Evolutionary conservation across 2,329 filamentous ascomycete species (phyloP).

Genomic region (Aspergillus awamori): DNA sequence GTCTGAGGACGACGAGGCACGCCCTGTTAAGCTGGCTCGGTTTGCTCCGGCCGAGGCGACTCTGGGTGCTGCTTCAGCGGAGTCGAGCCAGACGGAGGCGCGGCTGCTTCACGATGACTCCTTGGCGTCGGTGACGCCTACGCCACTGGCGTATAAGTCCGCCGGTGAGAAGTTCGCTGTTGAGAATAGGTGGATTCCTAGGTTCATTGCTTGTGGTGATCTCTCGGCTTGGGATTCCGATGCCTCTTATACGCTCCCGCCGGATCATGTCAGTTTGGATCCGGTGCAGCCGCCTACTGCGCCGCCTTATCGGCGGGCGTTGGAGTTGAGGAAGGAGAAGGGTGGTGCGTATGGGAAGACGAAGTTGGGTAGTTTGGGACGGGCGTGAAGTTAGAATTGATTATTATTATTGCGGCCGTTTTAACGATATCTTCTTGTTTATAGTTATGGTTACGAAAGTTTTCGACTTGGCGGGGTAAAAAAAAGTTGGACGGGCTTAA

Average conservation of each 20-base stretch:
- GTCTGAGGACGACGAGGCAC: conserved; percentile 40
- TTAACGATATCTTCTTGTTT: conserved; percentile 4
- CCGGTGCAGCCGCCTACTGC: conserved; percentile 95
- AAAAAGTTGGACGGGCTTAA: background rate
- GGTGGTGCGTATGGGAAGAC: conserved; percentile 80
- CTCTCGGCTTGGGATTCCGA: conserved; percentile 94
- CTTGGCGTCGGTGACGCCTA: conserved; percentile 32
- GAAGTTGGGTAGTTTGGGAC: conserved; percentile 42
- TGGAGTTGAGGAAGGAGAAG: conserved; percentile 77
- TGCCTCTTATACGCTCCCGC: conserved; percentile 86
- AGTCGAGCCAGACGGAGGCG: conserved; percentile 27
- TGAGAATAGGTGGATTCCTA: conserved; percentile 79
- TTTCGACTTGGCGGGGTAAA: background rate
- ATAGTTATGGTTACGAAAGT: background rate
- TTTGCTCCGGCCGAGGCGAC: conserved; percentile 10
- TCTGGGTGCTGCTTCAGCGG: background rate
- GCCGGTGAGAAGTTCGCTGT: conserved; percentile 33
- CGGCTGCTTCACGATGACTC: conserved; percentile 49
- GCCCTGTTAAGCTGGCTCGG: conserved; percentile 8
- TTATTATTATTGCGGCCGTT: background rate
- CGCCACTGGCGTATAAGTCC: conserved; percentile 24
- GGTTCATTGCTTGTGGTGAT: conserved; percentile 96
- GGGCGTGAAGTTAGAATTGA: conserved; percentile 20
- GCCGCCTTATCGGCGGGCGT: conserved; percentile 87
- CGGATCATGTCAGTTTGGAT: conserved; percentile 82